phyloP scores from a whole-genome alignment of 164 flowering plant species.

The Pachysandra terminalis region DNA sequence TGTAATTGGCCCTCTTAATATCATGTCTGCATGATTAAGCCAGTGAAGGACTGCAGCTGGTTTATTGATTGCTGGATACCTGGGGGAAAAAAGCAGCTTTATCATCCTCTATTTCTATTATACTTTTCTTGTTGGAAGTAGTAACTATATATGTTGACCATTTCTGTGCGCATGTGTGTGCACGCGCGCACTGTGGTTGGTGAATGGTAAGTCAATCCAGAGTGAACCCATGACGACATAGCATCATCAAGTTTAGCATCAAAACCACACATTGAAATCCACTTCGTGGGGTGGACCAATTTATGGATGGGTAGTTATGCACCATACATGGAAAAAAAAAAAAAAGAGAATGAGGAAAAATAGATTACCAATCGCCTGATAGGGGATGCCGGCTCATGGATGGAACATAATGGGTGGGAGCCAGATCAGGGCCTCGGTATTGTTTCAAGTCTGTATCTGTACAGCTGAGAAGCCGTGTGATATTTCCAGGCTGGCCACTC shows the following conservation, averaged over 20 bases:
- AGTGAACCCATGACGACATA: no score
- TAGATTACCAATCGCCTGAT: slow-evolving; percentile 86
- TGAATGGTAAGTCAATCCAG: no score
- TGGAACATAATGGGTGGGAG: slow-evolving; percentile 98
- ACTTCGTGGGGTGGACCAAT: not conserved
- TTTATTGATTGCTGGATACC: slow-evolving; percentile 99
- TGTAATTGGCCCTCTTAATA: slow-evolving; percentile 86
- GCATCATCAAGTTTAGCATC: no score
- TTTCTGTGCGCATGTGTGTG: no score
- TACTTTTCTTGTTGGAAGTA: no score
- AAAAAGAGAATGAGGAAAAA: not conserved
- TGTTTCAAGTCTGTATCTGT: slow-evolving; percentile 74
- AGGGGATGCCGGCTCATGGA: slow-evolving; percentile 95
- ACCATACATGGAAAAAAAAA: not conserved
- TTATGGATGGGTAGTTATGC: no score
- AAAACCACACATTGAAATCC: not conserved
- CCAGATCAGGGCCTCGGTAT: slow-evolving; percentile 83
- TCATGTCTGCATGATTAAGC: slow-evolving; percentile 99
- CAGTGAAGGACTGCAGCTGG: slow-evolving; percentile 97
- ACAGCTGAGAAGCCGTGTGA: slow-evolving; percentile 95
- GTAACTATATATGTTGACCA: not conserved
- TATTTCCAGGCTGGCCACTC: slow-evolving; percentile 97
- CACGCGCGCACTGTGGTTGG: no score
- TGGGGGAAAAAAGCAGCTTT: slow-evolving; percentile 22
- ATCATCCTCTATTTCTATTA: not conserved